phyloP scores from a whole-genome alignment of 2,329 filamentous ascomycete genomes.

The Pleurostoma richardsiae region DNA sequence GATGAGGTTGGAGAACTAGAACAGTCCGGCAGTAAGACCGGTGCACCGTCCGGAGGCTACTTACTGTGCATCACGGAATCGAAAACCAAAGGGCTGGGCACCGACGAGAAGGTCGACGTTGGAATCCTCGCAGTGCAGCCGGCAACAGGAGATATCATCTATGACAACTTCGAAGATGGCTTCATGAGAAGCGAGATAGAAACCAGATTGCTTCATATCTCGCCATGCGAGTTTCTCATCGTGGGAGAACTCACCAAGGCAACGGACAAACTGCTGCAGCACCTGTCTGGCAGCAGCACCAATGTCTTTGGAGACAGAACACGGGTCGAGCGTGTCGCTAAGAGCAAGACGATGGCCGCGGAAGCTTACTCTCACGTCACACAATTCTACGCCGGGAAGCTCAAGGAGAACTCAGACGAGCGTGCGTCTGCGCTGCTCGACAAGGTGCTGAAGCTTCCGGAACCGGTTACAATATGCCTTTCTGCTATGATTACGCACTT shows the following conservation, averaged over 20 bases:
- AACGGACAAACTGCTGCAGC: conserved; percentile 86
- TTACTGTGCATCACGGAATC: conserved; percentile 87
- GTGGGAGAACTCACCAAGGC: conserved; percentile 86
- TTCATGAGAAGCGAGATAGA: conserved; percentile 98
- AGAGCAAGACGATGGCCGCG: conserved; percentile 74
- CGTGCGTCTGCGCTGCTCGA: conserved; percentile 66
- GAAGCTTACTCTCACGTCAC: conserved; percentile 86
- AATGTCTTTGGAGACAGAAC: conserved; percentile 91
- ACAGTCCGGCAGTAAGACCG: conserved; percentile 29
- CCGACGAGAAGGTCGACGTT: conserved; percentile 89
- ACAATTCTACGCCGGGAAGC: conserved; percentile 84
- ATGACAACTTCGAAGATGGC: conserved; percentile 92
- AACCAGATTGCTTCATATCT: conserved; percentile 90
- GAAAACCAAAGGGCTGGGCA: conserved; percentile 70
- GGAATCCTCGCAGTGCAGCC: conserved; percentile 93
- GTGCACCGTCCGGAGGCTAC: conserved; percentile 69
- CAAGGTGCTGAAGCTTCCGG: conserved; percentile 78
- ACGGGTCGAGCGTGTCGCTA: conserved; percentile 74
- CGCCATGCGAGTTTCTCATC: conserved; percentile 90
- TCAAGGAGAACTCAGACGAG: conserved; percentile 58
- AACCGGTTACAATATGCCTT: conserved; percentile 83
- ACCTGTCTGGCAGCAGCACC: conserved; percentile 82
- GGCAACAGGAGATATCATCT: conserved; percentile 90
- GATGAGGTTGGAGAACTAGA: conserved; percentile 85
- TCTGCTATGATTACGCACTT: conserved; percentile 96